Conservation (phyloP, 2,329 filamentous ascomycete species). For the Stagonosporopsis vannaccii region DNA sequence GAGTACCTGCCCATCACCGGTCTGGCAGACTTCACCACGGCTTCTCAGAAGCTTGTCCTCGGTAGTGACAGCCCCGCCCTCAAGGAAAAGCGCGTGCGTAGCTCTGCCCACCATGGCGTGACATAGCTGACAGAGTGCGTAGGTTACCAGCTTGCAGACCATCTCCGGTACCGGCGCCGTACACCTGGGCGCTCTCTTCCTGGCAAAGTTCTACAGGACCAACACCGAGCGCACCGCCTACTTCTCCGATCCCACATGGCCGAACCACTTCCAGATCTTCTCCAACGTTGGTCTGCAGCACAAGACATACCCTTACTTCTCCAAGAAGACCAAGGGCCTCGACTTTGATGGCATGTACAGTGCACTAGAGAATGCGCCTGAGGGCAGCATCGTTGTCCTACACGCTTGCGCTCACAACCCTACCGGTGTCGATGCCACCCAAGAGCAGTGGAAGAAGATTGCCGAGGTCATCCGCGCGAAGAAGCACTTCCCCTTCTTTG, state of each 20-base stretch:
- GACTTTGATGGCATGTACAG: slow-evolving; percentile 89
- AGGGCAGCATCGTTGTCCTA: slow-evolving; percentile 84
- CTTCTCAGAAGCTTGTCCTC: slow-evolving; percentile 89
- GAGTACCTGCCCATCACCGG: slow-evolving; percentile 98
- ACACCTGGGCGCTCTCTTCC: slow-evolving; percentile 92
- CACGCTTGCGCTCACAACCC: slow-evolving; percentile 98
- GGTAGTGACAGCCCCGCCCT: slow-evolving; percentile 82
- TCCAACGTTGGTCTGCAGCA: slow-evolving; percentile 82
- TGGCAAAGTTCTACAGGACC: slow-evolving; percentile 82
- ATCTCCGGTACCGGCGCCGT: slow-evolving; percentile 97
- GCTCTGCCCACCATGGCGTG: slow-evolving; percentile 26
- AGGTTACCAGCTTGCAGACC: slow-evolving; percentile 82
- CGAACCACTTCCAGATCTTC: slow-evolving; percentile 99
- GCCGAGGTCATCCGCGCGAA: slow-evolving; percentile 77
- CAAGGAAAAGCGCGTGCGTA: slow-evolving; percentile 75
- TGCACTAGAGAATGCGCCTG: slow-evolving; percentile 71
- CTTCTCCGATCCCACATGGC: slow-evolving; percentile 95
- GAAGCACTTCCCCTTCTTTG: slow-evolving; percentile 96
- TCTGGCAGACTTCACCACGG: slow-evolving; percentile 81
- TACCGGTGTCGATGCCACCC: slow-evolving; percentile 92
- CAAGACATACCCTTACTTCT: slow-evolving; percentile 93
- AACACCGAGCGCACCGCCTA: slow-evolving; percentile 77
- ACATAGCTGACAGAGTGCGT: slow-evolving; percentile 36
- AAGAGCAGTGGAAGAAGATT: slow-evolving; percentile 93
- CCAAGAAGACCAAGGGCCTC: slow-evolving; percentile 84